Evolutionary conservation across 2,329 filamentous ascomycete genomes (phyloP).

Genomic region (Gyromitra esculenta): DNA sequence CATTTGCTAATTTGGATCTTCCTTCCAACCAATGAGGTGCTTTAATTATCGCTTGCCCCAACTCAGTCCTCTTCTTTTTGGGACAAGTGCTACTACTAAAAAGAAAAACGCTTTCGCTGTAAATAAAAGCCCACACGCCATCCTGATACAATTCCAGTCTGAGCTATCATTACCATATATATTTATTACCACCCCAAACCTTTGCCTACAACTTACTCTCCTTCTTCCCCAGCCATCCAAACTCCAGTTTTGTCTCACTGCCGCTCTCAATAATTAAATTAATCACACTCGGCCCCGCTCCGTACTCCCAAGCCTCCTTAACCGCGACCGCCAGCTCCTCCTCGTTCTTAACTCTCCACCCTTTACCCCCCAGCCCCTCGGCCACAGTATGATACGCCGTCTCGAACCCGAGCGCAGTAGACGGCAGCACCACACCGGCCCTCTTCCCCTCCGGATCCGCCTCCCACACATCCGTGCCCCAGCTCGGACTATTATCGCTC

Average conservation of each 20-base stretch:
- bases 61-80: too few relatives aligned
- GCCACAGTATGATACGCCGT: slow-evolving; percentile 68
- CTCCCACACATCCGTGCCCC: slow-evolving; percentile 61
- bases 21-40: too few relatives aligned
- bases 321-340: slow-evolving; percentile 66
- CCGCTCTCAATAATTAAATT: slow-evolving; percentile 69
- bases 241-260: slow-evolving; percentile 61
- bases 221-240: slow-evolving; percentile 55
- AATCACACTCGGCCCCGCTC: slow-evolving; percentile 64
- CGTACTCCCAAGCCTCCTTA: slow-evolving; percentile 64
- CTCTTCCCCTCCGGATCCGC: slow-evolving; percentile 51
- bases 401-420: slow-evolving; percentile 66
- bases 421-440: slow-evolving; percentile 62
- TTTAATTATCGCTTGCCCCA: too few relatives aligned
- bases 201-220: slow-evolving; percentile 51
- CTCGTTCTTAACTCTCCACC: slow-evolving; percentile 66
- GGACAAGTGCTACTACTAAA: too few relatives aligned
- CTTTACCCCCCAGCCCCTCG: slow-evolving; percentile 67
- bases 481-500: slow-evolving; percentile 62
- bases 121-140: too few relatives aligned
- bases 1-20: too few relatives aligned
- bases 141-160: background rate
- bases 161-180: slow-evolving; percentile 1
- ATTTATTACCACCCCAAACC: background rate
- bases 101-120: too few relatives aligned